phyloP scores from a whole-genome alignment of 2,329 filamentous ascomycete genomes.

The Atkinsonella hypoxylon region DNA sequence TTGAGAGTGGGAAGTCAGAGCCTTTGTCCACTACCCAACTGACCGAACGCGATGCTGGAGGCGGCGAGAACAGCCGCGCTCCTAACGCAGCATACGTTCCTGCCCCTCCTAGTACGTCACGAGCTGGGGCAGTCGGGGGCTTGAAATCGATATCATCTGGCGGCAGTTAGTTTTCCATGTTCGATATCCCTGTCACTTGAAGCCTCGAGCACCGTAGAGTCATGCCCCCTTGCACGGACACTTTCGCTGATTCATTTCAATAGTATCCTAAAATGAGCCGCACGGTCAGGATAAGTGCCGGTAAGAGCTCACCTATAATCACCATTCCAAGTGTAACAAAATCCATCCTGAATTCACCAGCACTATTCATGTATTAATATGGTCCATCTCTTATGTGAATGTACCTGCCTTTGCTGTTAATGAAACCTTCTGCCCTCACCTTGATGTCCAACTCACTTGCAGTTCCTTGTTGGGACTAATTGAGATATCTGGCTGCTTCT shows the following conservation, averaged over 20 bases:
- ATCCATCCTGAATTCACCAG: conserved; percentile 28
- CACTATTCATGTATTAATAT: neutral
- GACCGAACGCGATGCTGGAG: conserved; percentile 51
- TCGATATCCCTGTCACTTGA: neutral
- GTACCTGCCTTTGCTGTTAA: too few relatives aligned
- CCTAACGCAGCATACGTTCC: conserved; percentile 80
- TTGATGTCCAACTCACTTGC: neutral
- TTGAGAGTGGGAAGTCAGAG: conserved; percentile 64
- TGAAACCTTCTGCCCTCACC: neutral
- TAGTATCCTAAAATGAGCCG: neutral
- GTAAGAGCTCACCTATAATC: conserved; percentile 49
- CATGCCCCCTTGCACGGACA: neutral
- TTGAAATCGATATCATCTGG: conserved; percentile 85
- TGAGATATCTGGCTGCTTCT: neutral
- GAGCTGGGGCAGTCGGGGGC: conserved; percentile 54
- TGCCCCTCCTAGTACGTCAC: conserved; percentile 75
- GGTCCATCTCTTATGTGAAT: neutral
- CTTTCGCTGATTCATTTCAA: neutral
- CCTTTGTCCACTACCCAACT: conserved; percentile 90
- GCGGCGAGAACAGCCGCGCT: conserved; percentile 74
- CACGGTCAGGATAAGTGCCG: neutral
- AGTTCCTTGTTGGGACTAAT: neutral
- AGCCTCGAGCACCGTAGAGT: neutral
- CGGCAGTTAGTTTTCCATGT: neutral
- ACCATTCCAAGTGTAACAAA: conserved; percentile 65